Evolutionary conservation across 129 eudicot genomes (phyloP), one percentile per base, ranked within the genome.

Genomic region (Sambucus nigra): DNA sequence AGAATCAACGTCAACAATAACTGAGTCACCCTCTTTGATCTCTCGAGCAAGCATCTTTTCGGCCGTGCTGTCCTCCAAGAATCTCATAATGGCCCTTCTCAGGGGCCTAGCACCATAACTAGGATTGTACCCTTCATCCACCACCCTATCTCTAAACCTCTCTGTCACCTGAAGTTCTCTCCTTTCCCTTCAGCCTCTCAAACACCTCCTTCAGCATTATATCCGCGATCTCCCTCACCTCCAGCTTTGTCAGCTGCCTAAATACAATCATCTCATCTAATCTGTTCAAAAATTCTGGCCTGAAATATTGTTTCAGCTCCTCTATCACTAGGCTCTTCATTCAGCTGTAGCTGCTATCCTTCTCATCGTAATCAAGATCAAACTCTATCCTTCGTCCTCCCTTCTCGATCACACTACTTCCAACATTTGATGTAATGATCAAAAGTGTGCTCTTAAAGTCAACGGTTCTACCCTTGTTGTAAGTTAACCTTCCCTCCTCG

Each of bases 381-480:
- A 88, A 88, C 12, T 95, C 95, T 12, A 88, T 78, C n/a, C 85
- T 62, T 0, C 97, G 79, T 14, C 88, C 85, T 8, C 93, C 93
- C 56, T 82, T 87, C 74, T 79, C 83, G 20, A 87, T 87, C 21
- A 87, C 96, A 23, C 86, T 82, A 38, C 96, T 87, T 7, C 96
- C 96, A 2, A 87, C 80, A 38, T 87, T 87, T 2, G 96, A 87
- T 21, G 96, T 87, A 94, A 87, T 87, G 47, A 87, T 87, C n/a
- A 87, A 38, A 29, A 87, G 86, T 0, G 96, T 87, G 67, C 82
- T 87, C 71, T 87, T 87, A 55, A 87, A 87, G 59, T 87, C 88
- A 1, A 87, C 96, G 0, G 96, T 87, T 51, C 96, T 64, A 4
- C 94, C 96, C 56, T 87, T 87, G 69, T 94, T 87, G 53, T 87